These are phyloP conservation scores for Pyrus hybrid DNA, from an alignment of 331 rosid species.

Conservation along the genomic window DNA sequence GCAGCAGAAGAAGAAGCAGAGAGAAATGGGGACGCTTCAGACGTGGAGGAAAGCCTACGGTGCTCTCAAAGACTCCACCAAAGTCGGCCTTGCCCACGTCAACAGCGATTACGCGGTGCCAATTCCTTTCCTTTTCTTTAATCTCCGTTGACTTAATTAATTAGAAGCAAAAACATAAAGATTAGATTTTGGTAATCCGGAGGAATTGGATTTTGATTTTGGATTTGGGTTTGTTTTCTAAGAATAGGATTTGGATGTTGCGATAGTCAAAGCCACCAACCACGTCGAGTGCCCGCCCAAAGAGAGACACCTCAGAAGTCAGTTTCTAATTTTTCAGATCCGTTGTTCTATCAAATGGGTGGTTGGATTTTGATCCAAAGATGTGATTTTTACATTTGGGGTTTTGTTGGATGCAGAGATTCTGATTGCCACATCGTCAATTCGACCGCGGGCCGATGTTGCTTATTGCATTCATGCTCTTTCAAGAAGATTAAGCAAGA, in stretches of 20 bases:
- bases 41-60: constrained; percentile 98
- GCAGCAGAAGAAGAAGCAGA: background rate
- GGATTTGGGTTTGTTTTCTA: constrained; percentile 21
- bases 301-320: constrained; percentile 90
- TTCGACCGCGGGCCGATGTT: constrained; percentile 86
- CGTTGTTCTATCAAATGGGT: constrained; percentile 16
- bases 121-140: background rate
- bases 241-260: constrained; percentile 98
- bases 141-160: background rate
- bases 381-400: background rate
- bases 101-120: constrained; percentile 96
- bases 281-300: constrained; percentile 98
- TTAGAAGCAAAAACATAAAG: background rate
- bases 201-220: background rate
- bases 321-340: constrained; percentile 15
- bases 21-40: constrained; percentile 87
- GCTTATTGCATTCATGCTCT: constrained; percentile 87
- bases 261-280: constrained; percentile 95
- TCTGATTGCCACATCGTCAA: constrained; percentile 67
- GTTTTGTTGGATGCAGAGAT: constrained; percentile 43
- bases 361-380: constrained; percentile 2
- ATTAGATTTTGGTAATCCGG: background rate
- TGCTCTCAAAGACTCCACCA: constrained; percentile 86
- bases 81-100: constrained; percentile 99
- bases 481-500: constrained; percentile 68